phyloP scores from a whole-genome alignment of 495 filamentous ascomycete genomes.

The Aspergillus cristatus region DNA sequence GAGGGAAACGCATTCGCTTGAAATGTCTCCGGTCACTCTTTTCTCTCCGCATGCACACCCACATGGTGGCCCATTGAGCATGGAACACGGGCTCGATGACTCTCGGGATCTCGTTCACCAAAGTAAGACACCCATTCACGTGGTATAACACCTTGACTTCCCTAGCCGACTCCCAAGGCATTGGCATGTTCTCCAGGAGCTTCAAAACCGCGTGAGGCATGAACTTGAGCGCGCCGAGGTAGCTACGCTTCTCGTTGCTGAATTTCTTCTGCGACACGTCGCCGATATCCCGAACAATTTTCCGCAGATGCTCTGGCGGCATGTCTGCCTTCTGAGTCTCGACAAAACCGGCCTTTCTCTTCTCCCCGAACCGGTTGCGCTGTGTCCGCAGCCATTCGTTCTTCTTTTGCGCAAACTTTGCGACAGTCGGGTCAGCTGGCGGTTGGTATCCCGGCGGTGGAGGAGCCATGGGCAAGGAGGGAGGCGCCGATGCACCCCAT shows the following conservation, averaged over 20 bases:
- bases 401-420: constrained; percentile 97
- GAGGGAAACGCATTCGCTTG: constrained; percentile 98
- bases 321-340: constrained; percentile 98
- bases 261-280: constrained; percentile 99
- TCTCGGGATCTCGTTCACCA: constrained; percentile 94
- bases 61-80: constrained; percentile 99
- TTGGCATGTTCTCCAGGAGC: constrained; percentile 98
- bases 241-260: constrained; percentile 96
- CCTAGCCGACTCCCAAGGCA: constrained; percentile 95
- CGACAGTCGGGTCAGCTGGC: constrained; percentile 73
- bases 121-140: constrained; percentile 91
- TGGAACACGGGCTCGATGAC: constrained; percentile 99
- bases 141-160: constrained; percentile 99
- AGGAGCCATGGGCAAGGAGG: constrained; percentile 66
- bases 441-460: constrained; percentile 87
- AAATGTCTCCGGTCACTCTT: constrained; percentile 95
- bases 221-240: constrained; percentile 95
- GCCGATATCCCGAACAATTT: constrained; percentile 97
- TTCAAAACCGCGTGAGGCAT: constrained; percentile 99
- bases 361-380: constrained; percentile 91
- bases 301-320: constrained; percentile 96
- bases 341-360: constrained; percentile 89
- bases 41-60: constrained; percentile 95
- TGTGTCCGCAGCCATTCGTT: constrained; percentile 95
- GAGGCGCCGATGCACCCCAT: constrained; percentile 61